Conservation (phyloP, 257 asterid species). For the Ehretia macrophylla region DNA sequence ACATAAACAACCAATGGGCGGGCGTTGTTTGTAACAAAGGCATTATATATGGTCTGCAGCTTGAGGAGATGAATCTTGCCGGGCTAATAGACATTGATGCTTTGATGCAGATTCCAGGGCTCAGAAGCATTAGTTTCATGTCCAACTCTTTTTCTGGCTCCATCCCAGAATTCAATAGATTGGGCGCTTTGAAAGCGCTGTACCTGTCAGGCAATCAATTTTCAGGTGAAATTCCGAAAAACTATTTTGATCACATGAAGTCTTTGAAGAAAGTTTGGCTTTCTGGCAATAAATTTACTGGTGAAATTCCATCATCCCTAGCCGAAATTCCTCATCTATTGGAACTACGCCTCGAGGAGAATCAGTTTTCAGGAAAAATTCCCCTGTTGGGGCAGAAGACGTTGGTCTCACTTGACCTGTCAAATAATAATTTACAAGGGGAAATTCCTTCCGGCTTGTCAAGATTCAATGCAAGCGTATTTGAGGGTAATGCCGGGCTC, state of each 20-base stretch:
- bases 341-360: slow-evolving; percentile 61
- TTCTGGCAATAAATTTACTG: slow-evolving; percentile 53
- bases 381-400: slow-evolving; percentile 40
- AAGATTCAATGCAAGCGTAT: slow-evolving; percentile 30
- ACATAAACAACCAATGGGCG: slow-evolving; percentile 31
- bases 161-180: slow-evolving; percentile 53
- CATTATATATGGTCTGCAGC: slow-evolving; percentile 38
- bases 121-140: slow-evolving; percentile 42
- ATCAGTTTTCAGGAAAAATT: slow-evolving; percentile 57
- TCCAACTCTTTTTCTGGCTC: slow-evolving; percentile 65
- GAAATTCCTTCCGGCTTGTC: slow-evolving; percentile 45
- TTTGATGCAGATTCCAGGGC: slow-evolving; percentile 42
- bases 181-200: slow-evolving; percentile 50
- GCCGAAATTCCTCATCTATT: slow-evolving; percentile 28
- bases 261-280: slow-evolving; percentile 76
- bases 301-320: slow-evolving; percentile 55
- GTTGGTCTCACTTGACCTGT: slow-evolving; percentile 36
- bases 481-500: slow-evolving; percentile 54
- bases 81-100: slow-evolving; percentile 67
- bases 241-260: slow-evolving; percentile 43
- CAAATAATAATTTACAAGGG: slow-evolving; percentile 56
- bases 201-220: slow-evolving; percentile 54
- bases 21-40: slow-evolving; percentile 52
- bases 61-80: slow-evolving; percentile 46
- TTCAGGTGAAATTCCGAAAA: slow-evolving; percentile 62